Conservation (phyloP, 225 moss, liverwort and hornwort genomes). For the Rhytidiadelphus loreus region DNA sequence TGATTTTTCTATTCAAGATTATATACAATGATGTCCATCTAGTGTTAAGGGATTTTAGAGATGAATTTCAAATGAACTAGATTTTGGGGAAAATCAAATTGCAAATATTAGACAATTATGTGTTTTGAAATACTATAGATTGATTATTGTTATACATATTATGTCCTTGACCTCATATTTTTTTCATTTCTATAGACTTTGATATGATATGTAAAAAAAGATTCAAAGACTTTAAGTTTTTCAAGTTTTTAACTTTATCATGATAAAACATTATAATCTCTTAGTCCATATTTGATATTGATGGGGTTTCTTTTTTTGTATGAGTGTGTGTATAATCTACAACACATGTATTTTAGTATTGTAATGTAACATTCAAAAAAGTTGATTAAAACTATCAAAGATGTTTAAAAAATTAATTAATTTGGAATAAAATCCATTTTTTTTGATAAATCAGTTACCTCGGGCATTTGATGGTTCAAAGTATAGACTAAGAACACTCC, state of each 20-base stretch:
- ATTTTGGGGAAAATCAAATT: accelerated
- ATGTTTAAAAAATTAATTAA: too few species aligned
- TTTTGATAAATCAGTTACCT: not conserved
- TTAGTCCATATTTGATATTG: not conserved
- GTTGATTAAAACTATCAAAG: too few species aligned
- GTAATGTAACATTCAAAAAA: not conserved
- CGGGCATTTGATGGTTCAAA: not conserved
- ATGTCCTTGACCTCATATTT: not conserved
- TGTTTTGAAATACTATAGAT: not conserved
- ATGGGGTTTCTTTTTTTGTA: too few species aligned
- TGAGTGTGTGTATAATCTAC: too few species aligned
- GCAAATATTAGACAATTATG: not conserved
- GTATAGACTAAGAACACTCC: not conserved
- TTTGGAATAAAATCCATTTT: not conserved
- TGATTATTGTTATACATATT: not conserved
- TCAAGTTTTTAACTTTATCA: not conserved
- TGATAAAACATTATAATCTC: not conserved
- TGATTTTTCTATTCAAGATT: not conserved
- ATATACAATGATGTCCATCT: not conserved
- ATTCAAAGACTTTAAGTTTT: not conserved
- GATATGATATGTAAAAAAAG: not conserved
- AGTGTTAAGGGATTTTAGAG: not conserved
- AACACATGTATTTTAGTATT: too few species aligned
- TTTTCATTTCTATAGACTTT: not conserved
- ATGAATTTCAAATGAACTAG: not conserved